phyloP scores from a whole-genome alignment of 768 basidiomycete genomes.

The Lactarius quietus region DNA sequence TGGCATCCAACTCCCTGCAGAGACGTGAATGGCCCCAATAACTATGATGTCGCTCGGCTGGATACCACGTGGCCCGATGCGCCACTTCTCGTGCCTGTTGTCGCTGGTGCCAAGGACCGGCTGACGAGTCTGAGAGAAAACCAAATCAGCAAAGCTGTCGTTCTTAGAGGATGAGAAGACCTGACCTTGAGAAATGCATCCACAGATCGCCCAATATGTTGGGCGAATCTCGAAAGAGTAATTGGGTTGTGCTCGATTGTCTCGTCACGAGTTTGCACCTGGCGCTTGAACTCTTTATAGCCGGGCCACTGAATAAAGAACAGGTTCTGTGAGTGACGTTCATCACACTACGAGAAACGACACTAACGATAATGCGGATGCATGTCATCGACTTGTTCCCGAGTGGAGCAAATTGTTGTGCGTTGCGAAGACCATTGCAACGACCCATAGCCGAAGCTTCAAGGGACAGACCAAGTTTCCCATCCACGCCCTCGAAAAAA shows the following conservation, averaged over 20 bases:
- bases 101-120: not conserved
- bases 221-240: not conserved
- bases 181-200: conserved; percentile 9
- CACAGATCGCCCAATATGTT: conserved; percentile 14
- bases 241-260: conserved; percentile 5
- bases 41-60: not conserved
- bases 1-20: conserved; percentile 17
- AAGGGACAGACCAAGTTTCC: conserved; percentile 12
- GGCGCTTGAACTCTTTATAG: conserved; percentile 13
- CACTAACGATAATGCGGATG: conserved; percentile 16
- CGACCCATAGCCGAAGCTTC: conserved; percentile 1
- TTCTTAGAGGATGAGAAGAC: not conserved
- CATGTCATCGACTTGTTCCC: conserved; percentile 1
- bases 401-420: not conserved
- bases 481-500: conserved; percentile 3
- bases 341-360: not conserved
- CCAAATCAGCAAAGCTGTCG: not conserved
- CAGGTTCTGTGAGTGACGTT: not conserved
- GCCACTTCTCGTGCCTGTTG: not conserved
- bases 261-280: conserved; percentile 15
- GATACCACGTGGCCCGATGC: not conserved
- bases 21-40: conserved; percentile 15
- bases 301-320: conserved; percentile 10
- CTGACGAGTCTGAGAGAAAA: not conserved
- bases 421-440: conserved; percentile 1